phyloP scores from a whole-genome alignment of 2,329 filamentous ascomycete genomes.

The Parastagonospora avenae region DNA sequence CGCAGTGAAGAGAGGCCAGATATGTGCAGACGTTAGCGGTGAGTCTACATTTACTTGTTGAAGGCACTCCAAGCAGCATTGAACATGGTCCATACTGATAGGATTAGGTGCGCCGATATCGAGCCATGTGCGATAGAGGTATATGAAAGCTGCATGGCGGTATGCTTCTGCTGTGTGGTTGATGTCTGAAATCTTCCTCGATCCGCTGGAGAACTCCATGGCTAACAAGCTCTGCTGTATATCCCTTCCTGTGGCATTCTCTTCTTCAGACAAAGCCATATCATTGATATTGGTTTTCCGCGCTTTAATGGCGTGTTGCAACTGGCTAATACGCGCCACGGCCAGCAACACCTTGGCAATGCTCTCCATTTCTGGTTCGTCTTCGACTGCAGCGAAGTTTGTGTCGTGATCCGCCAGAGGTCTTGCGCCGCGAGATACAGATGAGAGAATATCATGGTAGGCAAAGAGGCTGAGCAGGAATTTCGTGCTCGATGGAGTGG shows the following conservation, averaged over 20 bases:
- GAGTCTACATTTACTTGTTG: slow-evolving; percentile 21
- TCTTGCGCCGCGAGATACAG: slow-evolving; percentile 31
- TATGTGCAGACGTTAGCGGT: slow-evolving; percentile 31
- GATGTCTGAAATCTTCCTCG: slow-evolving; percentile 15
- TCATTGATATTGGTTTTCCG: slow-evolving; percentile 6
- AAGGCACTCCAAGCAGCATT: slow-evolving; percentile 27
- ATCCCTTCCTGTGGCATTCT: slow-evolving; percentile 20
- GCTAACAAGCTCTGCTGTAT: slow-evolving; percentile 24
- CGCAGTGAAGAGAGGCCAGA: slow-evolving; percentile 42
- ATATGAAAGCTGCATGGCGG: slow-evolving; percentile 41
- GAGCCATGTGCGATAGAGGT: slow-evolving; percentile 41
- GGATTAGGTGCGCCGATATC: slow-evolving; percentile 38
- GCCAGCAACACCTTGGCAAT: slow-evolving; percentile 33
- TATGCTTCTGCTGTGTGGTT: slow-evolving; percentile 34
- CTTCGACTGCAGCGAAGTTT: slow-evolving; percentile 32
- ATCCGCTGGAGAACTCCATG: slow-evolving; percentile 15
- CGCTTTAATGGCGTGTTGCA: slow-evolving; percentile 27
- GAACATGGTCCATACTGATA: slow-evolving; percentile 33
- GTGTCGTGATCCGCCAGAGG: slow-evolving; percentile 28
- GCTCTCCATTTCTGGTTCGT: slow-evolving; percentile 22
- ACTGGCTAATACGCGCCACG: slow-evolving; percentile 33
- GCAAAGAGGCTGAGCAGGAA: slow-evolving; percentile 39
- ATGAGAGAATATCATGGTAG: slow-evolving; percentile 41
- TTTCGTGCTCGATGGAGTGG: slow-evolving; percentile 23
- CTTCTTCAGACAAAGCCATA: slow-evolving; percentile 18